These are phyloP conservation scores for Filosporella fistucella DNA, from an alignment of 495 filamentous ascomycete genomes.

Conservation along the genomic window DNA sequence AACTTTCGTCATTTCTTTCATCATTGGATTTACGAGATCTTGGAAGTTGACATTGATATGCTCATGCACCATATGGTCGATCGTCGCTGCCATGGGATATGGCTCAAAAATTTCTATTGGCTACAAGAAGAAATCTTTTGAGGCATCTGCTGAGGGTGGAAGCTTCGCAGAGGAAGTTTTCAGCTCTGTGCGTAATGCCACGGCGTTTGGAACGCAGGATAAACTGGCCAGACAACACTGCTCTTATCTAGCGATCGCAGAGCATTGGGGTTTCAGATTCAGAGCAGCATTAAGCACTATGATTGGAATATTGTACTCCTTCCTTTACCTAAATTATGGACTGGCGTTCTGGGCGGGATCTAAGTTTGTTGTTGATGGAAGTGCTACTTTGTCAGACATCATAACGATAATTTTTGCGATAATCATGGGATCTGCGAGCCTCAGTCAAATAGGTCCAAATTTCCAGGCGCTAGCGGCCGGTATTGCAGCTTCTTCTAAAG, in stretches of 20 bases:
- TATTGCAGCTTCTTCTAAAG: slow-evolving; percentile 77
- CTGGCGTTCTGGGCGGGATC: slow-evolving; percentile 92
- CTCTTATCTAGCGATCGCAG: slow-evolving; percentile 58
- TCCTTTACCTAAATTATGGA: slow-evolving; percentile 82
- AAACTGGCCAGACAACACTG: slow-evolving; percentile 81
- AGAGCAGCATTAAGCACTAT: slow-evolving; percentile 64
- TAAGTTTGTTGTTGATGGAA: slow-evolving; percentile 61
- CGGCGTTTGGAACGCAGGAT: slow-evolving; percentile 84
- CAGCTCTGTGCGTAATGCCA: slow-evolving; percentile 82
- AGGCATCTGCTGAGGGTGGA: too few relatives aligned
- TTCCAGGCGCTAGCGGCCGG: slow-evolving; percentile 73
- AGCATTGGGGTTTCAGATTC: slow-evolving; percentile 69
- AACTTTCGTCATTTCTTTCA: slow-evolving; percentile 79
- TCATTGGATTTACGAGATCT: slow-evolving; percentile 77
- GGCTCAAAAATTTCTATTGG: too few relatives aligned
- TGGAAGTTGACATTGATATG: slow-evolving; percentile 74
- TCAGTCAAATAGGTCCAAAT: slow-evolving; percentile 83
- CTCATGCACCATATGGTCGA: too few relatives aligned
- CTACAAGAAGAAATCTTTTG: too few relatives aligned
- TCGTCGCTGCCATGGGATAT: too few relatives aligned
- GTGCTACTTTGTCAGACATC: slow-evolving; percentile 38
- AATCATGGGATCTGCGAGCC: slow-evolving; percentile 81
- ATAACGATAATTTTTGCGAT: slow-evolving; percentile 80
- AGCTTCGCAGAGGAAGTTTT: slow-evolving; percentile 90
- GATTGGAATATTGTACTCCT: slow-evolving; percentile 71